Evolutionary conservation across 139 green algal genomes (phyloP).

Genomic region (Mesotaenium endlicherianum): DNA sequence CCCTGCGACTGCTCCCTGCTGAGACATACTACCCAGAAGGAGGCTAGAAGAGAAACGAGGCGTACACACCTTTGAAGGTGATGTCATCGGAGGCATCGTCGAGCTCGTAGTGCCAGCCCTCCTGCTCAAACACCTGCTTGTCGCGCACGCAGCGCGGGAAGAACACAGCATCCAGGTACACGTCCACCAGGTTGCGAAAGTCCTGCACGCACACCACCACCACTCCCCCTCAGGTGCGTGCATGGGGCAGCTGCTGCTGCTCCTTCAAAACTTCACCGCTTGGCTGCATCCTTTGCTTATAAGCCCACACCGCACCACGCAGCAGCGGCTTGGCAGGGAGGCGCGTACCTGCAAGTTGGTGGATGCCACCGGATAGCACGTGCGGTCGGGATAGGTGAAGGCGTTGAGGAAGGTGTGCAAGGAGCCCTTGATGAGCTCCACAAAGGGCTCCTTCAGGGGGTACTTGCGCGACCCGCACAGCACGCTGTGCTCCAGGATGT

Average conservation of each 20-base stretch:
- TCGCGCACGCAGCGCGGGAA: conserved; percentile 86
- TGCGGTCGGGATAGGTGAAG: conserved; percentile 99
- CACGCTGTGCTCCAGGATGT: conserved; percentile 98
- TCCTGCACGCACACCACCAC: too few species aligned
- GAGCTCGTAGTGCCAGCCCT: conserved; percentile 88
- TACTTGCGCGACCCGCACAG: conserved; percentile 90
- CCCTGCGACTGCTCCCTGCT: neutral
- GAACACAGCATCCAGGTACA: conserved; percentile 98
- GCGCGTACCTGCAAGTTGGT: conserved; percentile 56
- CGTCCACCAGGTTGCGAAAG: conserved; percentile 99
- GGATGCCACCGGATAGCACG: conserved; percentile 95
- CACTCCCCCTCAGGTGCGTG: too few species aligned
- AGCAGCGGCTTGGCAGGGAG: too few species aligned
- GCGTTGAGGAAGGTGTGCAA: conserved; percentile 99
- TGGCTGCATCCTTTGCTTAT: too few species aligned
- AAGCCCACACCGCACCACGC: too few species aligned
- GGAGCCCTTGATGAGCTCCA: conserved; percentile 95
- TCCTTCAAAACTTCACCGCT: too few species aligned
- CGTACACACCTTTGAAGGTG: conserved; percentile 34
- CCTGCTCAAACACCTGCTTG: conserved; percentile 87
- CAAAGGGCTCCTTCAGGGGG: conserved; percentile 91
- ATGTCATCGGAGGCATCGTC: conserved; percentile 57
- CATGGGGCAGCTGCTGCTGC: too few species aligned
- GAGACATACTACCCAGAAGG: too few species aligned
- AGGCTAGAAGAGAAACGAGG: too few species aligned